Percentiles rank a stretch among this genome's conserved stretches.
phyloP scores from a whole-genome alignment of 2,329 filamentous ascomycete genomes.

The Microcyclospora pomicola region DNA sequence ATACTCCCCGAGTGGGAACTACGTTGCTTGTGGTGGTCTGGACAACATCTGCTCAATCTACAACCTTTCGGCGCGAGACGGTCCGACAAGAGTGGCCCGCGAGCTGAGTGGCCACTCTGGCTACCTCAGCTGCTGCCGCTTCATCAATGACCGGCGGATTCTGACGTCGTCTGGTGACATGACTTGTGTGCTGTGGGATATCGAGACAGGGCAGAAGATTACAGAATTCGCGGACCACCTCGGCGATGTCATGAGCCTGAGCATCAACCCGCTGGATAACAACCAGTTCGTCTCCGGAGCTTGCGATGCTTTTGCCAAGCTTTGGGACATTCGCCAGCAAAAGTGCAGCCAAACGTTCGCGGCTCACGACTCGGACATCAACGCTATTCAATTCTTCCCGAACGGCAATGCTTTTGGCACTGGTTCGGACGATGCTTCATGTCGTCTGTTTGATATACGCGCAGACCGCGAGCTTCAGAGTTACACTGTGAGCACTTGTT shows the following conservation, averaged over 20 bases:
- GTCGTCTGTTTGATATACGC: conserved; percentile 92
- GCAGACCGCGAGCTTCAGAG: conserved; percentile 69
- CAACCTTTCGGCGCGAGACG: conserved; percentile 92
- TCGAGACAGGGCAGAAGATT: conserved; percentile 92
- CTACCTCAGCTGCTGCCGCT: conserved; percentile 95
- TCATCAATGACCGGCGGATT: conserved; percentile 96
- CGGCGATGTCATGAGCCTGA: conserved; percentile 98
- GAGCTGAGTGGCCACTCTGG: conserved; percentile 95
- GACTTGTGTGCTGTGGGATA: conserved; percentile 99
- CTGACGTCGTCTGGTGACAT: conserved; percentile 97
- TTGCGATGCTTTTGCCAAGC: conserved; percentile 94
- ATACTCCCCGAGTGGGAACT: conserved; percentile 95
- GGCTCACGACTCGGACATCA: conserved; percentile 97
- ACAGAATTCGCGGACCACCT: conserved; percentile 97
- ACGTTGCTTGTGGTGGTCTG: conserved; percentile 92
- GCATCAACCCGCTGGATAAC: conserved; percentile 97
- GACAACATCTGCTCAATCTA: conserved; percentile 99
- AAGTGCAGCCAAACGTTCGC: conserved; percentile 98
- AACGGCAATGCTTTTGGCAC: conserved; percentile 98
- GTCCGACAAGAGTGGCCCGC: conserved; percentile 88
- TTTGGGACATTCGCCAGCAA: conserved; percentile 97
- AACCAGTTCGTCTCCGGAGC: conserved; percentile 99
- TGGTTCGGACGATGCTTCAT: conserved; percentile 93
- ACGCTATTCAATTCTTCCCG: conserved; percentile 98
- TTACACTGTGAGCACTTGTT: conserved; percentile 43